Base-by-base conservation (phyloP, 352 stramenopile genomes). In the Phytophthora idaei region DNA sequence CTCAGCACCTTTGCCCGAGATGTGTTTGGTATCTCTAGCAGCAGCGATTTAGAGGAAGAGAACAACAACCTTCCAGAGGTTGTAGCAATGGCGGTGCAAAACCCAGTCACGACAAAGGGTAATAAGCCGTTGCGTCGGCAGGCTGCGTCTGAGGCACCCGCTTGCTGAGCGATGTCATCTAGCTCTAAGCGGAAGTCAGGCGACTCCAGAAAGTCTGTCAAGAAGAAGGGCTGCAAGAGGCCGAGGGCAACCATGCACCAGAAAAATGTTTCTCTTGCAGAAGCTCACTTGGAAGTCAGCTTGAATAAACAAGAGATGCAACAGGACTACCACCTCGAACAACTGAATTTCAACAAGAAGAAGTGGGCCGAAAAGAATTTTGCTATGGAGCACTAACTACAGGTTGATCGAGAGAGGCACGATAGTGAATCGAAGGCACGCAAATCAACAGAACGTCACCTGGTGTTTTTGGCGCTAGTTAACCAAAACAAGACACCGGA, bases 241-340 rank as follows among this genome's bases (percentile, higher is more conserved):
- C 5, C 7, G 17, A 56, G 32, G 17, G 1, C 25, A 14, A 31
- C 49, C 44, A 46, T 14, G 9, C 49, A 56, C n/a, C 49, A 56
- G n/a, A 56, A 31, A 34, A 34, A 32, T 10, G 3, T 46, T 12
- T 56, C 49, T 15, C 32, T 46, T 15, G 49, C 49, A n/a, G 49
- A 56, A 44, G 12, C 49, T 1, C 32, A 56, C 17, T 36, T 56
- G 15, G n/a, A 56, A 34, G 32, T 56, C 5, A 56, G 17, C 49
- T 46, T 56, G 32, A 56, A 56, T 17, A 56, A 56, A 34, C 49
- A 56, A 15, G 49, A 56, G 17, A 41, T 56, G 32, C 49, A 56
- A 15, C 49, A 46, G 27, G 32, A 8, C 2, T 45, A 34, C 12
- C 32, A 36, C 3, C 44, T 32, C 10, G 49, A 56, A 5, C 32